Evolutionary conservation across 768 basidiomycete genomes (phyloP).

Genomic region (Rhodotorula diobovata): DNA sequence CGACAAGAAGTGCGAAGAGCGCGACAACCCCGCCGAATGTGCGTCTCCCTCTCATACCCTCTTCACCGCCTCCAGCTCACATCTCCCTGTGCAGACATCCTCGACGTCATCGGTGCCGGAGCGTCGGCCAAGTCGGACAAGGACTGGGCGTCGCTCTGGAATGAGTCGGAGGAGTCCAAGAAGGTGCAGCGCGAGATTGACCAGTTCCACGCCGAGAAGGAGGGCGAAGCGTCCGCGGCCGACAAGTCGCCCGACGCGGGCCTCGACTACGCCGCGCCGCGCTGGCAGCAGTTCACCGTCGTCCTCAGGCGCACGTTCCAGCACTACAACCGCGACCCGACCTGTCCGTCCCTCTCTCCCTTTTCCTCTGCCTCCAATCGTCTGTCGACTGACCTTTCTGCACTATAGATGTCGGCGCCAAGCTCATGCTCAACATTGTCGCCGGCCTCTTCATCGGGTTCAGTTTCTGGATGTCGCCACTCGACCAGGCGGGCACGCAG

Average conservation of each 20-base stretch:
- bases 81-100: constrained; percentile 57
- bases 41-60: constrained; percentile 51
- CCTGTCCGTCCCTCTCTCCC: constrained; percentile 48
- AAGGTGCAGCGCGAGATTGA: constrained; percentile 51
- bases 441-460: constrained; percentile 42
- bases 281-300: constrained; percentile 21
- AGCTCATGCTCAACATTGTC: constrained; percentile 36
- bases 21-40: constrained; percentile 74
- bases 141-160: constrained; percentile 85
- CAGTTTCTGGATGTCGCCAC: constrained; percentile 35
- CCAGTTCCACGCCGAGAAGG: constrained; percentile 54
- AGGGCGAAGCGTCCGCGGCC: constrained; percentile 29
- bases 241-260: constrained; percentile 37
- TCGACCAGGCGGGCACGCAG: constrained; percentile 28
- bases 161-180: constrained; percentile 62
- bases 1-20: constrained; percentile 51
- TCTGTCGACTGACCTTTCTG: not conserved
- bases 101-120: constrained; percentile 57
- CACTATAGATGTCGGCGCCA: constrained; percentile 24
- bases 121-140: constrained; percentile 60
- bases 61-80: constrained; percentile 56
- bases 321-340: constrained; percentile 50
- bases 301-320: constrained; percentile 46
- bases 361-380: constrained; percentile 22
- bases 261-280: constrained; percentile 33